Conservation (phyloP, 164 flowering plant species). For the Paratinospora sagittata region DNA sequence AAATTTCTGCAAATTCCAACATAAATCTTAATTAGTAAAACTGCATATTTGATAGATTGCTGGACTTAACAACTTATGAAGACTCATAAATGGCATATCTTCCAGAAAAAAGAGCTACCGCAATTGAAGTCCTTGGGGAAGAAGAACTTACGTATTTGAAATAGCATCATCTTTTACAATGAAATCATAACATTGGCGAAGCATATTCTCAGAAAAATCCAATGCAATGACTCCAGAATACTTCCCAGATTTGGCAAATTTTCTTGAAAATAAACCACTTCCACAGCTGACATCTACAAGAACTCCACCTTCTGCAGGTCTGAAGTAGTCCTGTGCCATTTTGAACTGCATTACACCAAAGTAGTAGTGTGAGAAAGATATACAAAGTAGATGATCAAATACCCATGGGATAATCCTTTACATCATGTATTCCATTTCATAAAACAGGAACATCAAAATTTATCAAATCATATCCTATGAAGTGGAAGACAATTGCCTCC, state of each 20-base stretch:
- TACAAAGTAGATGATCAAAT: neutral
- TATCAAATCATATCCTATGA: no score
- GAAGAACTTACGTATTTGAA: conserved; percentile 35
- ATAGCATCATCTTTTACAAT: conserved; percentile 46
- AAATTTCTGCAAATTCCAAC: conserved; percentile 56
- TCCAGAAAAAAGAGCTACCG: neutral
- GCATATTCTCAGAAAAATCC: conserved; percentile 96
- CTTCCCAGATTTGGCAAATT: conserved; percentile 70
- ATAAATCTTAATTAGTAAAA: conserved; percentile 10
- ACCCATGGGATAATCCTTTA: neutral
- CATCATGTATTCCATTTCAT: neutral
- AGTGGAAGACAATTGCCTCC: neutral
- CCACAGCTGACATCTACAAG: conserved; percentile 97
- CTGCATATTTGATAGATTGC: neutral
- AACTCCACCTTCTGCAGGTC: conserved; percentile 76
- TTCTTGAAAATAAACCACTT: conserved; percentile 90
- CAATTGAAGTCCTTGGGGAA: neutral
- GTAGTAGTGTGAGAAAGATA: neutral
- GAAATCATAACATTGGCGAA: conserved; percentile 83
- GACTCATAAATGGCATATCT: neutral
- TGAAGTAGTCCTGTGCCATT: conserved; percentile 92
- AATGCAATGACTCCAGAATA: conserved; percentile 79
- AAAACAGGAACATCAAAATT: neutral
- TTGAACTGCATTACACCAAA: conserved; percentile 55
- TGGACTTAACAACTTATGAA: neutral